Evolutionary conservation across 2,329 filamentous ascomycete genomes (phyloP), one percentile per base, ranked within the genome.

Genomic region (Zelopaecilomyces penicillatus): DNA sequence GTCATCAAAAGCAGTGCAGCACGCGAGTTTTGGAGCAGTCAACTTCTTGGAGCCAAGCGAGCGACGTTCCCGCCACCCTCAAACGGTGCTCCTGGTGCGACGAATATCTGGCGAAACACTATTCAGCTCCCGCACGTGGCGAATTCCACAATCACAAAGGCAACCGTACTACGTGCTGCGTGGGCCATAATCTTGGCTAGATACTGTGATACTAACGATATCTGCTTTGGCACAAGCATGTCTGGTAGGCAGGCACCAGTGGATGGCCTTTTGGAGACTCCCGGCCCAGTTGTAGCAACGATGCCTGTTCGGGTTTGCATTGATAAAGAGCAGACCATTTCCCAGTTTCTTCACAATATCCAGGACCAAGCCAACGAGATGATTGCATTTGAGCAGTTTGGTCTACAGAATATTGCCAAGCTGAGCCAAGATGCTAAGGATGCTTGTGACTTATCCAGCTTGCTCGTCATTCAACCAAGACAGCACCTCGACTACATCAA

Each of bases 341-440:
- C 12, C 2, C 28, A 42, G 10, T 54, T 50, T 10, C 45, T 55
- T 2, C 41, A 43, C 26, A 31, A 34, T 8, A 38, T 59, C 4
- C 58, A 62, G 47, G 42, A 46, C 10, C 49, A 48, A 44, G 44
- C 53, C 4, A 39, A 47, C 11, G 54, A 60, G 35, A 54, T 55
- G 53, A 49, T 52, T 6, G 44, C 49, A 2, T 53, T 44, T 37
- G 61, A 57, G 41, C 50, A 61, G 8, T 47, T 56, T 10, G 56
- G 57, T 6, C 43, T 64, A 4, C 52, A 56, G 9, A 53, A 60
- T 34, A 50, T 38, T 72, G 37, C 42, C 5, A 46, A 41, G 30
- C 2, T 46, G 5, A 41, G 40, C n/a, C 26, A 12, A 7, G 48
- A 55, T 29, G 45, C 54, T 4, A 39, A 46, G 9, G 38, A 30